Conservation (phyloP, 305 asterid species). For the Solanum aculeatissimum region DNA sequence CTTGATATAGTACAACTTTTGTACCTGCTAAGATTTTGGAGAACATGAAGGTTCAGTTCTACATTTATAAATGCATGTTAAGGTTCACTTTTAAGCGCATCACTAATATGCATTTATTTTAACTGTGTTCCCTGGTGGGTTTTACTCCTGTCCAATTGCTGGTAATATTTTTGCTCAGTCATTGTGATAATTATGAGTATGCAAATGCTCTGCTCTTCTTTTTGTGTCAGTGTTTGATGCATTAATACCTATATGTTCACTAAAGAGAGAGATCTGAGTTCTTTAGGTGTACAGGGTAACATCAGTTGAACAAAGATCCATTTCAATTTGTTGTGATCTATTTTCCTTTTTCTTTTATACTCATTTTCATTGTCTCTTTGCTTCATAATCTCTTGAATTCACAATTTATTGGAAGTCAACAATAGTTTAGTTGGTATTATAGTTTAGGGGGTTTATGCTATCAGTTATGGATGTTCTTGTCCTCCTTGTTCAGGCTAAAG, state of each 20-base stretch:
- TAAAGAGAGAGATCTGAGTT: background rate
- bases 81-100: background rate
- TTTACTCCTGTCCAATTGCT: background rate
- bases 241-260: background rate
- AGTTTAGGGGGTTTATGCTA: background rate
- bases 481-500: slow-evolving; percentile 61
- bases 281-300: background rate
- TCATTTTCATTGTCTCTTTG: background rate
- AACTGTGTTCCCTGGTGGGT: background rate
- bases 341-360: background rate
- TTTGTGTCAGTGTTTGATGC: background rate
- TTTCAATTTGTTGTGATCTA: background rate
- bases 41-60: background rate
- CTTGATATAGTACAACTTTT: background rate
- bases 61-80: background rate
- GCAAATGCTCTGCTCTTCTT: background rate
- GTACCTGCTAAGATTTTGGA: background rate
- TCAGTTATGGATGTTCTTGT: background rate
- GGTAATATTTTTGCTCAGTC: background rate
- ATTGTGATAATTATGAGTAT: background rate
- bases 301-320: background rate
- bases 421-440: background rate
- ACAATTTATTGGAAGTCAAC: background rate
- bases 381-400: background rate
- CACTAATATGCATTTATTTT: background rate